Evolutionary conservation across 495 filamentous ascomycete species (phyloP), one percentile per base, ranked within the genome.

Genomic region (Penicillium taxi): DNA sequence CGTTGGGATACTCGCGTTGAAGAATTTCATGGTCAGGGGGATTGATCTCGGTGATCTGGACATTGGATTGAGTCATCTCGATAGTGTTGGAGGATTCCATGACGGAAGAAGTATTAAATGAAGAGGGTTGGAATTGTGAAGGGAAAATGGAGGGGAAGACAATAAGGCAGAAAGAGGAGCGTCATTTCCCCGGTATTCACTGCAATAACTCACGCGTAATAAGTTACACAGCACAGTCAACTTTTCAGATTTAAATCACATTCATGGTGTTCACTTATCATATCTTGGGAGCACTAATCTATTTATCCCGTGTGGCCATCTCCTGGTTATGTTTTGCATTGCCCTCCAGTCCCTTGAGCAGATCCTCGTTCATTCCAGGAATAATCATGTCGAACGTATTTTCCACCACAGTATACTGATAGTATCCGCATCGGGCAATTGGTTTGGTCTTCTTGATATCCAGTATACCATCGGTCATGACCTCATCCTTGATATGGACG

Each of bases 361-460:
- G 50, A 45, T 64, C 54, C 24, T 54, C 51, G 8, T 54, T 56
- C 53, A 56, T 56, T 6, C 53, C 50, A 13, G 63, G 65, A 25
- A 68, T 64, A 0, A 64, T 48, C 72, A 76, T 74, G 12, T 74
- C 67, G 50, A 75, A 74, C 9, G 66, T 68, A 39, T 74, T 61
- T 26, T 51, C 44, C 8, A 74, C 49, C 21, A 67, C 69, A 5
- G 66, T 56, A 51, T 78, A 78, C 54, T 78, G 58, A 47, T 68
- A 68, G 39, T 78, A 78, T 26, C 74, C 74, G 53, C 68, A 74
- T 17, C 75, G 50, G n/a, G 75, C 74, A 55, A 80, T 73, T 17
- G 73, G 72, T 53, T 56, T 48, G 18, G 67, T 71, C 56, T 73
- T 75, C 6, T 28, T 41, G n/a, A 77, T 49, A 64, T 77, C 73